A percentile compares a stretch with the other conserved stretches of the same genome.
phyloP scores from a whole-genome alignment of 2,329 filamentous ascomycete genomes.

The Fusarium coffeatum region DNA sequence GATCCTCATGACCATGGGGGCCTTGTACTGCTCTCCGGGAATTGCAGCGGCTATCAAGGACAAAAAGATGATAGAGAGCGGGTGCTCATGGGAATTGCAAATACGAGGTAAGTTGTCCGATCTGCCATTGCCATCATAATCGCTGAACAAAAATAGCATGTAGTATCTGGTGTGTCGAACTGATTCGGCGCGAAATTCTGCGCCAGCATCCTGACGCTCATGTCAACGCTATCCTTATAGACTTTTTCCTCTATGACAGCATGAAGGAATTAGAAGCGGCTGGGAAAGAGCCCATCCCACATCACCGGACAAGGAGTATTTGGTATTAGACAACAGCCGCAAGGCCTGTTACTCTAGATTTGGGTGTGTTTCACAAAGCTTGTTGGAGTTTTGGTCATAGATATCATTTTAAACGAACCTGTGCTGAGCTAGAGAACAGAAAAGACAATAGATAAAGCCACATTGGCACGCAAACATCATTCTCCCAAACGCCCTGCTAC shows the following conservation, averaged over 20 bases:
- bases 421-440: slow-evolving; percentile 25
- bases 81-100: slow-evolving; percentile 85
- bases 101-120: slow-evolving; percentile 71
- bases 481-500: slow-evolving; percentile 41
- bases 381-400: slow-evolving; percentile 34
- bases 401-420: slow-evolving; percentile 24
- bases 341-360: slow-evolving; percentile 17
- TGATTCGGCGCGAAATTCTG: slow-evolving; percentile 84
- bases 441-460: slow-evolving; percentile 34
- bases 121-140: neutral
- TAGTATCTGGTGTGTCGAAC: slow-evolving; percentile 95
- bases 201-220: slow-evolving; percentile 75
- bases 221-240: slow-evolving; percentile 90
- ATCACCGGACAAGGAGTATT: slow-evolving; percentile 91
- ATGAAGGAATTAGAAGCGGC: slow-evolving; percentile 84
- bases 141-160: slow-evolving; percentile 66
- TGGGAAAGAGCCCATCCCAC: slow-evolving; percentile 70
- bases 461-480: slow-evolving; percentile 27
- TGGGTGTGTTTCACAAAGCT: slow-evolving; percentile 5
- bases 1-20: slow-evolving; percentile 85
- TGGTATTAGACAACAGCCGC: slow-evolving; percentile 75
- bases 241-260: slow-evolving; percentile 96
- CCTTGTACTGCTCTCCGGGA: slow-evolving; percentile 84
- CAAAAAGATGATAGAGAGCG: slow-evolving; percentile 74
- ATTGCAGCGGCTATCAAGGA: slow-evolving; percentile 77